phyloP scores from a whole-genome alignment of 352 stramenopile species.

The Globisporangium paddicum region DNA sequence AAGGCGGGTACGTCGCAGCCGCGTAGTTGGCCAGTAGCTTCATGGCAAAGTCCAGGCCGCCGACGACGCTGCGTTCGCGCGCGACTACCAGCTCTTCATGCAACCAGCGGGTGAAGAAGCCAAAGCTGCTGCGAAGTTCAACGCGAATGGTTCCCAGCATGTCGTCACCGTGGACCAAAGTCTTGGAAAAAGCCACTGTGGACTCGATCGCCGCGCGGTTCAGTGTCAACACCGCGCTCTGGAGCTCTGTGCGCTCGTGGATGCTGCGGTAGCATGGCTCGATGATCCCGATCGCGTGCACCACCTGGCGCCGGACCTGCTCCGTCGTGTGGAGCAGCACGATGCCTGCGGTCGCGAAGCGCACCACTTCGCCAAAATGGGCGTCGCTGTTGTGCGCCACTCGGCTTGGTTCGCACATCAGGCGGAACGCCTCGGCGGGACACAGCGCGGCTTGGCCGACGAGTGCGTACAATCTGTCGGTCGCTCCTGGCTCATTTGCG shows the following conservation, averaged over 20 bases:
- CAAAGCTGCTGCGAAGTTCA: slow-evolving; percentile 24
- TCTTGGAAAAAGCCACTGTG: slow-evolving; percentile 34
- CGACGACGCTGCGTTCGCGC: slow-evolving; percentile 10
- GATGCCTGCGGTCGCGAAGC: slow-evolving; percentile 40
- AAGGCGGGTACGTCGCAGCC: slow-evolving; percentile 21
- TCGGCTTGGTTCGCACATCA: slow-evolving; percentile 37
- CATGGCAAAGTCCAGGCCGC: slow-evolving; percentile 27
- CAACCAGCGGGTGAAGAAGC: slow-evolving; percentile 35
- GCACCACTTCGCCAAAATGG: slow-evolving; percentile 32
- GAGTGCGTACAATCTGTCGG: slow-evolving; percentile 16
- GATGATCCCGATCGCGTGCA: slow-evolving; percentile 31
- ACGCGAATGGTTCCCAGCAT: slow-evolving; percentile 16
- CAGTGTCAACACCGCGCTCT: slow-evolving; percentile 28
- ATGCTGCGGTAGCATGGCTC: slow-evolving; percentile 28
- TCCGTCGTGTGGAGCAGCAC: slow-evolving; percentile 47
- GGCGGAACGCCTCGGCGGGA: slow-evolving; percentile 31
- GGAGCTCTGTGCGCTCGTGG: slow-evolving; percentile 14
- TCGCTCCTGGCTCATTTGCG: neutral
- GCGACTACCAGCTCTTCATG: slow-evolving; percentile 29
- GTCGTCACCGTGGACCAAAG: slow-evolving; percentile 8
- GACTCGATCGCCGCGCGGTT: slow-evolving; percentile 40
- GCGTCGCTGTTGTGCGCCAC: slow-evolving; percentile 19
- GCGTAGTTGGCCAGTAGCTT: slow-evolving; percentile 35
- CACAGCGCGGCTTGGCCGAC: slow-evolving; percentile 35
- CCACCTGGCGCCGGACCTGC: slow-evolving; percentile 25